phyloP scores from a whole-genome alignment of 2,329 filamentous ascomycete species.

The Keithomyces neogunnii region DNA sequence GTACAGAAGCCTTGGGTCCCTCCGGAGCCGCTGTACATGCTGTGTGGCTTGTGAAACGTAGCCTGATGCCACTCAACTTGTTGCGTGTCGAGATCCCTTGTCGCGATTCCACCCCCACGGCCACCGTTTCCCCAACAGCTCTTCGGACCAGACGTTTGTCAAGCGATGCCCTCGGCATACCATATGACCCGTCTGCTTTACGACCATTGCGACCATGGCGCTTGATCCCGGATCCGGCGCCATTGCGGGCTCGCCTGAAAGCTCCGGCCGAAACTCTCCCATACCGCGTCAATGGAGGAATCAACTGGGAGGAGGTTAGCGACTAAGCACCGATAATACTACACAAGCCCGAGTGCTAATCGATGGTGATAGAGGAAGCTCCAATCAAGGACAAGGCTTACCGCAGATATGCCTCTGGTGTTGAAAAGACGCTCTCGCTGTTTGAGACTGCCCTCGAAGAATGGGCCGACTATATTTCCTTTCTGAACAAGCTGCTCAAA shows the following conservation, averaged over 20 bases:
- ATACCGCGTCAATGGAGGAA: conserved; percentile 69
- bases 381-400: conserved; percentile 58
- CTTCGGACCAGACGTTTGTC: conserved; percentile 1
- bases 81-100: not conserved
- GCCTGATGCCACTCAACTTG: conserved; percentile 7
- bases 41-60: conserved; percentile 12
- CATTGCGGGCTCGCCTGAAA: conserved; percentile 65
- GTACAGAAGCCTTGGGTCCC: not conserved
- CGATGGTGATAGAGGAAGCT: conserved; percentile 37
- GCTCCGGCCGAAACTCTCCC: conserved; percentile 74
- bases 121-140: conserved; percentile 1
- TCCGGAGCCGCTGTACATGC: not conserved
- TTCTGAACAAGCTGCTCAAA: conserved; percentile 84
- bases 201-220: conserved; percentile 51
- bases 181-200: conserved; percentile 11
- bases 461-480: conserved; percentile 99
- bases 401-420: conserved; percentile 79
- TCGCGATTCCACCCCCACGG: conserved; percentile 1
- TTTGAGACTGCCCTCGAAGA: conserved; percentile 94
- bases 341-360: conserved; percentile 8
- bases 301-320: conserved; percentile 67
- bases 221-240: conserved; percentile 51
- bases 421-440: conserved; percentile 78
- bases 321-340: not conserved
- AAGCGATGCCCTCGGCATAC: conserved; percentile 3